Percentiles rank a stretch among this genome's conserved stretches.
Conservation (phyloP, 2,329 filamentous ascomycete species). For the Alternaria brassicae region DNA sequence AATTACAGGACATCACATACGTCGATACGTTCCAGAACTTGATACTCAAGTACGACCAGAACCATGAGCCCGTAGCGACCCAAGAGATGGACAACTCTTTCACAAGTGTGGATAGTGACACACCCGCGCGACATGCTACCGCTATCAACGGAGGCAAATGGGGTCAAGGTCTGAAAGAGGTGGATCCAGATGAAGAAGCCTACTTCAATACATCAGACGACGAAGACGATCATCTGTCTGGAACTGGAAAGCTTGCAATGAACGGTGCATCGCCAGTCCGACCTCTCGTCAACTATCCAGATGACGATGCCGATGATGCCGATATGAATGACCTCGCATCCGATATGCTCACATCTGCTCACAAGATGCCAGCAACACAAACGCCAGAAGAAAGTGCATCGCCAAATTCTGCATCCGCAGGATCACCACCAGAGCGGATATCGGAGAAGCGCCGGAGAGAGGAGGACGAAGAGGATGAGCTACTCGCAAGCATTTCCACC, state of each 20-base stretch:
- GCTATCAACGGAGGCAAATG: constrained; percentile 64
- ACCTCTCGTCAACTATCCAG: constrained; percentile 88
- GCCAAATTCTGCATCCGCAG: constrained; percentile 29
- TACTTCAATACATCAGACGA: constrained; percentile 94
- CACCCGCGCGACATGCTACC: constrained; percentile 50
- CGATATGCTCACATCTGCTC: constrained; percentile 46
- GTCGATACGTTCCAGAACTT: constrained; percentile 84
- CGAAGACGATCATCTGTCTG: constrained; percentile 67
- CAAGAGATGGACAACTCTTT: constrained; percentile 67
- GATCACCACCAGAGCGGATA: constrained; percentile 70
- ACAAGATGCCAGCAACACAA: constrained; percentile 37
- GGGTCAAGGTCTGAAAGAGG: constrained; percentile 78
- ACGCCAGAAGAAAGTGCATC: constrained; percentile 34
- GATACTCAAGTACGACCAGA: constrained; percentile 79
- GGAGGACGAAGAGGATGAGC: constrained; percentile 90
- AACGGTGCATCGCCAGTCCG: constrained; percentile 70
- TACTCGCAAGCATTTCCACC: constrained; percentile 75
- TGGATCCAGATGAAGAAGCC: constrained; percentile 86
- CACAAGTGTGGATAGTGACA: constrained; percentile 70
- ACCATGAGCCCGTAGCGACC: constrained; percentile 65
- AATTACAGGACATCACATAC: constrained; percentile 76
- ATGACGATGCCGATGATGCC: constrained; percentile 74
- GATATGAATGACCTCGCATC: constrained; percentile 66
- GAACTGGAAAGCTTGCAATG: constrained; percentile 48
- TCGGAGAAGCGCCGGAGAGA: constrained; percentile 90